A percentile compares a stretch with the other conserved stretches of the same genome.
These are phyloP conservation scores for Galerina sulciceps DNA, from an alignment of 768 basidiomycete genomes.

Conservation along the genomic window DNA sequence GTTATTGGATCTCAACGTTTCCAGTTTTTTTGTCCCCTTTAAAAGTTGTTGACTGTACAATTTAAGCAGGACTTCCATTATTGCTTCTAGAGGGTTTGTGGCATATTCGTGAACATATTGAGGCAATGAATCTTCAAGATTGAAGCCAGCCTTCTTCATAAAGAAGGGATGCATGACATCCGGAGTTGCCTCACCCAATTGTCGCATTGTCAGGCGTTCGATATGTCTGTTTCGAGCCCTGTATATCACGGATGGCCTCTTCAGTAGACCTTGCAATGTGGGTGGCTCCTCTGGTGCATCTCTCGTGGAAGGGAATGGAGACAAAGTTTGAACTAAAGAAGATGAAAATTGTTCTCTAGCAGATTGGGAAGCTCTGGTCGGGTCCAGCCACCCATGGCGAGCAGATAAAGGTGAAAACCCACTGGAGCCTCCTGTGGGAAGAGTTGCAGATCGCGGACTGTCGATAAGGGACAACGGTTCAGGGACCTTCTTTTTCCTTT, in stretches of 20 bases:
- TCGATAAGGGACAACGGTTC: constrained; percentile 38
- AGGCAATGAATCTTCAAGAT: constrained; percentile 81
- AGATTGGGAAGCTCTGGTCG: constrained; percentile 20
- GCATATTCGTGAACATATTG: constrained; percentile 89
- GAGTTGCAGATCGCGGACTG: constrained; percentile 34
- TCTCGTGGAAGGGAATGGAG: constrained; percentile 19
- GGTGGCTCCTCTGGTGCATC: constrained; percentile 18
- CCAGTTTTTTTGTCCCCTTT: constrained; percentile 28
- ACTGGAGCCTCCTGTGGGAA: constrained; percentile 24
- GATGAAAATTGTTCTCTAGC: constrained; percentile 22
- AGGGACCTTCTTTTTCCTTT: constrained; percentile 41
- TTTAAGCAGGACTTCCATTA: constrained; percentile 79
- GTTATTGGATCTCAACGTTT: constrained; percentile 2
- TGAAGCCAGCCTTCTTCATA: constrained; percentile 85
- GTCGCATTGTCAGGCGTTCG: constrained; percentile 82
- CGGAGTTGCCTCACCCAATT: constrained; percentile 87
- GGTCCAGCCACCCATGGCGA: constrained; percentile 21
- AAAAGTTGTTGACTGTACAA: constrained; percentile 78
- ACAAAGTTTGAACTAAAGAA: not conserved
- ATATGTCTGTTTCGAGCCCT: constrained; percentile 63
- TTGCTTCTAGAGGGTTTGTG: constrained; percentile 79
- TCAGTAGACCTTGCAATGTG: constrained; percentile 16
- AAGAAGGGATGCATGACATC: constrained; percentile 89
- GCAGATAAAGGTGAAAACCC: constrained; percentile 25
- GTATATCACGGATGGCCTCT: constrained; percentile 48